Base-by-base conservation (phyloP, 805 yeast species). In the Kurtzmaniella cleridarum region DNA sequence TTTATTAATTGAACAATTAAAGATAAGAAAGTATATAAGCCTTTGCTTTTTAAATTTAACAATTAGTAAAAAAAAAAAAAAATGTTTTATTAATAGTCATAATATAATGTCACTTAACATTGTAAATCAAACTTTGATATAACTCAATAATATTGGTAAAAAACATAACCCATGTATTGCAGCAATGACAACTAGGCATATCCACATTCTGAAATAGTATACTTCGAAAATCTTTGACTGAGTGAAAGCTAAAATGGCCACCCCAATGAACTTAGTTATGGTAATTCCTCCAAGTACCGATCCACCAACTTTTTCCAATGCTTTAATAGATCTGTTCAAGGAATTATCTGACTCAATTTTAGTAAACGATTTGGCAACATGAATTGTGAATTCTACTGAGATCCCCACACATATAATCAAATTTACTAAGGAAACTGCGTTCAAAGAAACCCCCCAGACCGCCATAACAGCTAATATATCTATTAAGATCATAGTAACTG, bases 191-290 rank as follows among this genome's bases (percentile, higher is more conserved):
- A 91, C 82, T 43, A 91, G 68, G 1, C 89, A 69, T 10, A 85
- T 62, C 98, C 98, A 91, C 96, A 91, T 90, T 44, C 95, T 67
- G 70, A 91, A 91, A 58, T 93, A 91, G 60, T 87, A 91, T 1
- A 91, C 76, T 48, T 88, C 95, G 59, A 91, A 93, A 24, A 91
- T 90, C 57, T 84, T 80, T 14, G 96, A 86, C 45, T 77, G 68
- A 0, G 98, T 87, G 57, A 90, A 89, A 4, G 95, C 95, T 29
- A 91, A 65, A 9, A 91, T 95, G 18, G 73, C 60, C 1, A 91
- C 88, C 1, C 98, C 98, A 48, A 93, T 80, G 16, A 91, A 62
- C 54, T 91, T 91, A 1, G 98, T 93, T 47, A 88, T 54, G 3
- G 95, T 84, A 38, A 91, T 91, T 2, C 98, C 98, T 17, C 87